These are phyloP conservation scores for Aphanomyces stellatus DNA, from an alignment of 352 stramenopile genomes.

Conservation along the genomic window DNA sequence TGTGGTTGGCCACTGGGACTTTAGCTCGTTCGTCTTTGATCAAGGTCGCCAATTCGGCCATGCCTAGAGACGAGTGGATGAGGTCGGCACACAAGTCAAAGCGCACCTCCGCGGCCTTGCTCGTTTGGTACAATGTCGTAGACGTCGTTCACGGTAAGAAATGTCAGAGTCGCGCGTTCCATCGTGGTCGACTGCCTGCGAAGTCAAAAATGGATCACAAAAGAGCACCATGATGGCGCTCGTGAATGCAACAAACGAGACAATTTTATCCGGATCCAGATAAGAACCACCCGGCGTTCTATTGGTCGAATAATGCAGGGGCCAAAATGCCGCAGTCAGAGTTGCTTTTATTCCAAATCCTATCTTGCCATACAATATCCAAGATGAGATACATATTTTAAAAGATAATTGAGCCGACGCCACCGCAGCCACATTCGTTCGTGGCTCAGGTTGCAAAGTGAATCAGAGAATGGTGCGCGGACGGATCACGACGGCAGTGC, in stretches of 20 bases:
- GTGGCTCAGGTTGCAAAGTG: neutral
- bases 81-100: conserved; percentile 4
- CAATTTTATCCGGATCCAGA: neutral
- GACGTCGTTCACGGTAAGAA: conserved; percentile 65
- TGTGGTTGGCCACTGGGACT: conserved; percentile 36
- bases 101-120: conserved; percentile 37
- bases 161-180: conserved; percentile 26
- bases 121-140: conserved; percentile 65
- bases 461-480: neutral
- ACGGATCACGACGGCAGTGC: neutral
- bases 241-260: too few species aligned
- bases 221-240: too few species aligned
- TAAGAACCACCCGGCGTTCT: too few species aligned
- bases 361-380: neutral
- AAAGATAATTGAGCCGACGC: neutral
- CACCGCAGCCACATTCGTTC: neutral
- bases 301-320: too few species aligned
- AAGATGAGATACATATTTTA: too few species aligned
- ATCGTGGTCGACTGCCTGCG: neutral
- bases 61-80: conserved; percentile 27
- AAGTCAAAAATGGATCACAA: neutral
- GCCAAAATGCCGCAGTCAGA: too few species aligned
- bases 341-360: too few species aligned
- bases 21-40: conserved; percentile 36
- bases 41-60: conserved; percentile 56